Conservation (phyloP, 768 basidiomycete genomes). For the Zangia roseola region DNA sequence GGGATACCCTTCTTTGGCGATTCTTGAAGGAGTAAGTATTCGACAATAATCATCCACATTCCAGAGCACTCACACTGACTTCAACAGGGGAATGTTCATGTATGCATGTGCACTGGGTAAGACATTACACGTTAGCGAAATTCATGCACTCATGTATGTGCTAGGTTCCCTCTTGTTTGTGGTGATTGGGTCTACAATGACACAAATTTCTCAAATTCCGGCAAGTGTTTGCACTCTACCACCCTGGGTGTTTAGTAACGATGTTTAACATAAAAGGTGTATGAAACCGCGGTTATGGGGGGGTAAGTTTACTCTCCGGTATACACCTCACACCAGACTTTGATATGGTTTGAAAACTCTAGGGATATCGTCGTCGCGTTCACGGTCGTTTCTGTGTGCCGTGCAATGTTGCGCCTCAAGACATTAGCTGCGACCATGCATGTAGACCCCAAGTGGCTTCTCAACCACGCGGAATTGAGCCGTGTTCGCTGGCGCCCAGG, state of each 20-base stretch:
- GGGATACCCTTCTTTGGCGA: constrained; percentile 7
- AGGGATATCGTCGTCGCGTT: constrained; percentile 5
- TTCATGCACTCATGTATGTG: background rate
- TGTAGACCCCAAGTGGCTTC: constrained; percentile 42
- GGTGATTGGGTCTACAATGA: constrained; percentile 11
- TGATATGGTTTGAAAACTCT: too few species aligned
- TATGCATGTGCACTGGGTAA: constrained; percentile 21
- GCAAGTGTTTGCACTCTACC: constrained; percentile 2
- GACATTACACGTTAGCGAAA: background rate
- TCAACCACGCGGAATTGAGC: constrained; percentile 45
- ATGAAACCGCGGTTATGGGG: constrained; percentile 4
- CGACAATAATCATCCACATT: background rate
- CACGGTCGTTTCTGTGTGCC: constrained; percentile 32
- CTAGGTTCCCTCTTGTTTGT: constrained; percentile 17
- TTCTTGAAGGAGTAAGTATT: constrained; percentile 20
- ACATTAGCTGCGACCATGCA: constrained; percentile 42
- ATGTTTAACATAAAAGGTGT: constrained; percentile 2
- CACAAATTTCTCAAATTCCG: background rate
- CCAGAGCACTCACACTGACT: too few species aligned
- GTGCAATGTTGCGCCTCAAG: constrained; percentile 40
- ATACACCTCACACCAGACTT: background rate
- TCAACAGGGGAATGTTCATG: constrained; percentile 21
- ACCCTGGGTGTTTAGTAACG: background rate
- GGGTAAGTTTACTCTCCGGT: constrained; percentile 4
- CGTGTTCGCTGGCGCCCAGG: constrained; percentile 41